Evolutionary conservation across 192 early-diverging fungal genomes (phyloP).

Genomic region (Chytriomyces sp.): DNA sequence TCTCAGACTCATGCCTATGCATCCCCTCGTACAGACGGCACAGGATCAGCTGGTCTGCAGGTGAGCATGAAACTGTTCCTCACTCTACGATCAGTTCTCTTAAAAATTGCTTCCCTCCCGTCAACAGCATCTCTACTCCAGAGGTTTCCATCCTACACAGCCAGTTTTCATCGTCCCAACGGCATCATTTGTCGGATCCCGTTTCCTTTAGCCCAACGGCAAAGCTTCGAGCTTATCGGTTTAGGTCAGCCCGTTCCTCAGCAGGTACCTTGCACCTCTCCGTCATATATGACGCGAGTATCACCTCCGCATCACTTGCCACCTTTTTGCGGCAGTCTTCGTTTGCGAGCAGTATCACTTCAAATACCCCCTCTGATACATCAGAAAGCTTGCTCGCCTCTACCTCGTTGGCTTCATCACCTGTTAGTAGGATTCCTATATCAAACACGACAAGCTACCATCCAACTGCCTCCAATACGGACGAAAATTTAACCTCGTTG

Average conservation of each 20-base stretch:
- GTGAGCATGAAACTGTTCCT: too few species aligned
- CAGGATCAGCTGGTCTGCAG: too few species aligned
- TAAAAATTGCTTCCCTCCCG: slow-evolving; percentile 20
- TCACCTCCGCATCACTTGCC: slow-evolving; percentile 6
- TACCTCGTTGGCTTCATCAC: too few species aligned
- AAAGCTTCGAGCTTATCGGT: slow-evolving; percentile 49
- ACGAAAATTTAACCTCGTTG: not conserved
- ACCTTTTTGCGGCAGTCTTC: too few species aligned
- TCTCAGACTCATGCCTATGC: slow-evolving; percentile 52
- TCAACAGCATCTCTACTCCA: slow-evolving; percentile 40
- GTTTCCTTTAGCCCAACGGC: slow-evolving; percentile 39
- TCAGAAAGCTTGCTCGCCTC: too few species aligned
- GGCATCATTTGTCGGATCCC: too few species aligned
- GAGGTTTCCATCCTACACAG: slow-evolving; percentile 31
- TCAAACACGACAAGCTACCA: not conserved
- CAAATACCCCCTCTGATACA: too few species aligned
- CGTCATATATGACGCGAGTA: slow-evolving; percentile 51
- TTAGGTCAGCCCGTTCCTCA: slow-evolving; percentile 35
- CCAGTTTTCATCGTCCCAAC: too few species aligned
- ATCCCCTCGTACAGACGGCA: slow-evolving; percentile 30
- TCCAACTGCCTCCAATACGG: not conserved
- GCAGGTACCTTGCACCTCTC: slow-evolving; percentile 40
- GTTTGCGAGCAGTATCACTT: too few species aligned
- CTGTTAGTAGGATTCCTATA: too few species aligned
- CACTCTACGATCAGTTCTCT: too few species aligned